Conservation (phyloP, 2,329 filamentous ascomycete genomes). For the Aurifilum marmelostoma region DNA sequence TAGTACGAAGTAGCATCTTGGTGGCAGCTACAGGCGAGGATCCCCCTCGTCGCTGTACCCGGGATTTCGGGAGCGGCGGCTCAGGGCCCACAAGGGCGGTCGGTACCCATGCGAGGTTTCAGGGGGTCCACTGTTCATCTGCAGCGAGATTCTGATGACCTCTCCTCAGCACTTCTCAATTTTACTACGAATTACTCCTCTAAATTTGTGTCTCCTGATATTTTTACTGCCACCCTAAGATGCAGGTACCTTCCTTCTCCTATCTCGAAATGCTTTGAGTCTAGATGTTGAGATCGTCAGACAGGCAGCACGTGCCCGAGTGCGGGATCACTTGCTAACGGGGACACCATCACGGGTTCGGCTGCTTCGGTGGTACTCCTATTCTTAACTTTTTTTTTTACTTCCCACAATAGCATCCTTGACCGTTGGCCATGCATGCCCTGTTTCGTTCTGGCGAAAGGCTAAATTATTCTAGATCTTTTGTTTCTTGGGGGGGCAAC, state of each 20-base stretch:
- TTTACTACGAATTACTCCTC: neutral
- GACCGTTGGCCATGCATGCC: too few species aligned
- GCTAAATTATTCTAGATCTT: neutral
- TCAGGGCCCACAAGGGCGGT: neutral
- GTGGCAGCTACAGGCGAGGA: neutral
- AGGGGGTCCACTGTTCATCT: conserved; percentile 13
- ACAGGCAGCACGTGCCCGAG: neutral
- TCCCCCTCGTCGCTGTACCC: neutral
- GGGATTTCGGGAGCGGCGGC: neutral
- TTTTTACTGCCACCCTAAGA: neutral
- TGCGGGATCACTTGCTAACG: neutral
- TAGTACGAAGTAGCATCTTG: neutral
- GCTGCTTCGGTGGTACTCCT: neutral
- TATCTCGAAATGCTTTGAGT: neutral
- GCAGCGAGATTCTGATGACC: conserved; percentile 11
- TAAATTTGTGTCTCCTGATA: neutral
- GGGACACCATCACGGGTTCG: neutral
- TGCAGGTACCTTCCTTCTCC: neutral
- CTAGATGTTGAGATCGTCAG: too few species aligned
- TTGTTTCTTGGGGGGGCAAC: neutral
- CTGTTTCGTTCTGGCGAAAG: neutral
- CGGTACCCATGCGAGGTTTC: neutral
- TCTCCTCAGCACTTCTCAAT: conserved; percentile 2
- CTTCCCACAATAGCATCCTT: neutral
- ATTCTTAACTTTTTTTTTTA: too few species aligned